Evolutionary conservation across 768 basidiomycete species (phyloP), one percentile per base, ranked within the genome.

Genomic region (Boletus sp.): DNA sequence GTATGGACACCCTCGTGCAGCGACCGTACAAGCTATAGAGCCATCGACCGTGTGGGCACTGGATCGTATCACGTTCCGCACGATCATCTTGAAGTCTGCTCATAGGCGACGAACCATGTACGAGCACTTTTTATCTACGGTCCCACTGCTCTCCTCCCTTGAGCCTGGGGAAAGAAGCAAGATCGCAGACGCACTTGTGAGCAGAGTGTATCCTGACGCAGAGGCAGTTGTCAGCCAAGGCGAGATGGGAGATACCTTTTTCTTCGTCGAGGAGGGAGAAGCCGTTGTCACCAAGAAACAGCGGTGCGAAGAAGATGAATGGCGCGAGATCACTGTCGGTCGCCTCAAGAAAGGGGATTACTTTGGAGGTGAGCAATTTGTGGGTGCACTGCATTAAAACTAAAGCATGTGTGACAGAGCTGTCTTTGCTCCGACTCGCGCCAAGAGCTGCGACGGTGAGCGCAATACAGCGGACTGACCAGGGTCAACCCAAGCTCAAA

Each of bases 371-470:
- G 60, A 69, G 84, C 49, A 8, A 55, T 48, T 13, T 35, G 30
- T n/a, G 32, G 38, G 19, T 42, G 25, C 39, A 25, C 7, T 30
- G 39, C 4, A 44, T 33, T 15, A 17, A 41, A 14, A 35, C 49
- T 62, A 46, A 68, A 23, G 39, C 21, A 11, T 52, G 8, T 49
- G 55, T 35, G 48, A 37, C 72, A 98, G 96, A 99, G 71, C 77
- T 99, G 11, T 93, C 96, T 7, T 77, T 99, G 23, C 79, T 99
- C 52, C 87, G 89, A 55, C 80, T 87, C 13, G 90, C 88, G 39
- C 93, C 94, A 15, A 89, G 96, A 44, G 95, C 95, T 2, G 96
- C 96, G n/a, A 98, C 95, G 14, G 94, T 99, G 53, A 92, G 92
- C 59, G 93, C 93, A 4, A 71, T 87, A 15, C 69, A 74, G 46